Evolutionary conservation across 192 early-diverging fungal genomes (phyloP).

Genomic region (Phycomyces nitens): DNA sequence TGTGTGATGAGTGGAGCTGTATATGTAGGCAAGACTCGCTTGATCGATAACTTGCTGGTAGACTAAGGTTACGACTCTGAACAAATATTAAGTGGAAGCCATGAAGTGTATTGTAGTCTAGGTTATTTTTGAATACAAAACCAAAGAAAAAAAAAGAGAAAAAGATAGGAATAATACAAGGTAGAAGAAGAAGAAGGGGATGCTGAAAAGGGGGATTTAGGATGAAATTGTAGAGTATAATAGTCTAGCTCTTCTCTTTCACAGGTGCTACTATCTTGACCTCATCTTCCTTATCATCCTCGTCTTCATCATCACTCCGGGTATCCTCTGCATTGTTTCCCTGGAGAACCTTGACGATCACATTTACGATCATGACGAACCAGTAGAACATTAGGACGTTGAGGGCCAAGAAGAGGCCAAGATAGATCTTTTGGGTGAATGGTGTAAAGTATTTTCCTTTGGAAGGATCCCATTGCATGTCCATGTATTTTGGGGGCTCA

Average conservation of each 20-base stretch:
- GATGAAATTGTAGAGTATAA: no score
- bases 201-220: no score
- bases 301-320: conserved; percentile 51
- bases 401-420: conserved; percentile 58
- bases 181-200: no score
- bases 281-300: conserved; percentile 3
- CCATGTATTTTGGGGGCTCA: conserved; percentile 43
- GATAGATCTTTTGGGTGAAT: conserved; percentile 48
- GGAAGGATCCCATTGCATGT: conserved; percentile 56
- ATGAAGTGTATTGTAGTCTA: background rate
- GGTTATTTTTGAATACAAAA: no score
- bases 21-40: conserved; percentile 79
- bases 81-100: background rate
- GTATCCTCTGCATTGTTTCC: conserved; percentile 71
- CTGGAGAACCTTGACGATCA: conserved; percentile 49
- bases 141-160: no score
- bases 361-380: conserved; percentile 69
- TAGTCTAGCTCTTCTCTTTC: background rate
- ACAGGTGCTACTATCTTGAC: background rate
- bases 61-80: no score
- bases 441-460: conserved; percentile 50
- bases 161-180: no score
- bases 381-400: conserved; percentile 74
- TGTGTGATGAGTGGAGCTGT: conserved; percentile 85
- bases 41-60: conserved; percentile 92